phyloP scores from a whole-genome alignment of 352 stramenopile genomes.

The Phytophthora rubi region DNA sequence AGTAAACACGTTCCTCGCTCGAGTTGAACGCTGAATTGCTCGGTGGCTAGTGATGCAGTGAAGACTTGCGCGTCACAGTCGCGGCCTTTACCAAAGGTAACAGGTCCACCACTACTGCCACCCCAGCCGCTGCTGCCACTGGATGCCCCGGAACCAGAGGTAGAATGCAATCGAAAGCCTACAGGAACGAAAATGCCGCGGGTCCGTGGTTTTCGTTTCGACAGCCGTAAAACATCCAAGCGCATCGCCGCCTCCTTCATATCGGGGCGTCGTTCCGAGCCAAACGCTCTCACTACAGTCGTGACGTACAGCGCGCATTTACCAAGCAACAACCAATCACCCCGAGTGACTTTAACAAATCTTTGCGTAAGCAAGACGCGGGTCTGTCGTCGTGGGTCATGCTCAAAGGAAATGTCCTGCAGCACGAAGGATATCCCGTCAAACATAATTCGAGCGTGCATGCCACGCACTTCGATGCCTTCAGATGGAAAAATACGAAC shows the following conservation, averaged over 20 bases:
- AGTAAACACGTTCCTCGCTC: constrained; percentile 64
- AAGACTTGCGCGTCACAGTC: constrained; percentile 67
- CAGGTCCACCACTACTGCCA: constrained; percentile 39
- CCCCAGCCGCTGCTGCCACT: constrained; percentile 33
- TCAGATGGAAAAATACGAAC: constrained; percentile 51
- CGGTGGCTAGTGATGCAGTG: constrained; percentile 58
- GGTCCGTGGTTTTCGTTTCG: constrained; percentile 62
- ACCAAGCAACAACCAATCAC: constrained; percentile 67
- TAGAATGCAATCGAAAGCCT: constrained; percentile 52
- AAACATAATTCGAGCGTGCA: constrained; percentile 71
- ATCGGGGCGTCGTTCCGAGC: constrained; percentile 61
- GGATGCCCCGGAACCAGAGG: constrained; percentile 36
- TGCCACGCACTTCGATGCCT: constrained; percentile 44
- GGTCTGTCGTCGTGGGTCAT: constrained; percentile 57
- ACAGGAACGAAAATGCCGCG: constrained; percentile 60
- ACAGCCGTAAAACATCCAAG: constrained; percentile 66
- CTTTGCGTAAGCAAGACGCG: constrained; percentile 51
- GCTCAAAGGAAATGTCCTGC: constrained; percentile 76
- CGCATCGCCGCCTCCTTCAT: constrained; percentile 71
- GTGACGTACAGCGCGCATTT: constrained; percentile 60
- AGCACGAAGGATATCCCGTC: constrained; percentile 73
- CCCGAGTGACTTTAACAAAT: constrained; percentile 57
- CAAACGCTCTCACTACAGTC: constrained; percentile 55
- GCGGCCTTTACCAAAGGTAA: constrained; percentile 65
- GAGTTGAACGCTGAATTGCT: constrained; percentile 75